Percentiles rank a stretch among this genome's conserved stretches.
phyloP scores from a whole-genome alignment of 2,329 filamentous ascomycete species.

The Fusarium euwallaceae region DNA sequence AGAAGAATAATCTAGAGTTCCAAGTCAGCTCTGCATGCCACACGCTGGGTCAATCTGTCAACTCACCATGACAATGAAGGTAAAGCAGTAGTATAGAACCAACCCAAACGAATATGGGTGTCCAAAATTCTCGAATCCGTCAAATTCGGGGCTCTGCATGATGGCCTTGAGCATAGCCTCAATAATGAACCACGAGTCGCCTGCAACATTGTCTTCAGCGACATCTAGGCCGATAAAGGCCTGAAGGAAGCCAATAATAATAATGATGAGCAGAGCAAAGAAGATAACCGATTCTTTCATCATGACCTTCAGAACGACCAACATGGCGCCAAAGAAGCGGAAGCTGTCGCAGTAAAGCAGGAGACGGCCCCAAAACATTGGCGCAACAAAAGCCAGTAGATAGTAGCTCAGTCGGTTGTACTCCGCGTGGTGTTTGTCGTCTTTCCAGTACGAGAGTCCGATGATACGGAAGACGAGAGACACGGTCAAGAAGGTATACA shows the following conservation, averaged over 20 bases:
- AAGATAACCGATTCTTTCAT: conserved; percentile 96
- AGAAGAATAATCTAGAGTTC: conserved; percentile 74
- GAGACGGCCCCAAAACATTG: conserved; percentile 96
- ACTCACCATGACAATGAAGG: conserved; percentile 93
- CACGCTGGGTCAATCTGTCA: not conserved
- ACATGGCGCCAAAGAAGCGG: conserved; percentile 97
- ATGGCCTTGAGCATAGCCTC: conserved; percentile 90
- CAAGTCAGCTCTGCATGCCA: not conserved
- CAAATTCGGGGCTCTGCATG: conserved; percentile 92
- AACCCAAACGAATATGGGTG: conserved; percentile 95
- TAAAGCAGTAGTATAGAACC: conserved; percentile 97
- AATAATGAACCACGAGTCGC: conserved; percentile 80
- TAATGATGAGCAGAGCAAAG: conserved; percentile 88
- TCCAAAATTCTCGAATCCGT: conserved; percentile 88
- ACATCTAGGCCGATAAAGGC: conserved; percentile 93
- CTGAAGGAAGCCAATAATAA: conserved; percentile 90
- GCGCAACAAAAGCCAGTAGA: conserved; percentile 91
- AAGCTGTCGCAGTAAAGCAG: conserved; percentile 93
- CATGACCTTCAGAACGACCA: conserved; percentile 95
- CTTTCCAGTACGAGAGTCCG: conserved; percentile 74
- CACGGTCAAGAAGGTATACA: conserved; percentile 83
- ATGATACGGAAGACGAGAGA: conserved; percentile 85
- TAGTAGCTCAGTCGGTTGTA: conserved; percentile 92
- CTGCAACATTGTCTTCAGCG: conserved; percentile 77
- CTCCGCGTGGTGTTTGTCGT: conserved; percentile 60